phyloP scores from a whole-genome alignment of 1,284 basidiomycete species.

The Rhizoctonia solani region DNA sequence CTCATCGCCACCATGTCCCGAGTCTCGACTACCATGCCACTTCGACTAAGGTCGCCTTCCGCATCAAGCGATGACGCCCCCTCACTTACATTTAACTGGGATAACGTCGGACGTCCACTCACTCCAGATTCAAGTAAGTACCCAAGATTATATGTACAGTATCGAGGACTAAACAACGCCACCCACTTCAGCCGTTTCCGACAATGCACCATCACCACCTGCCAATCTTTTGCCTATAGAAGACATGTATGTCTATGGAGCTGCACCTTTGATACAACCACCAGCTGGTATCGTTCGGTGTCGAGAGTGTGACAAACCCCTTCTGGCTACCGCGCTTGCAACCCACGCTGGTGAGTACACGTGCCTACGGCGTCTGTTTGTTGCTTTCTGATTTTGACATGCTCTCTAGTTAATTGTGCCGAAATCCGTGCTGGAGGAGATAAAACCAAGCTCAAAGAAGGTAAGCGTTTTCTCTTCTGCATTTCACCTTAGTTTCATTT shows the following conservation, averaged over 20 bases:
- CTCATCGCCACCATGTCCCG: neutral
- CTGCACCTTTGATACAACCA: slow-evolving; percentile 64
- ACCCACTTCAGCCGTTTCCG: neutral
- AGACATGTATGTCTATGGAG: slow-evolving; percentile 86
- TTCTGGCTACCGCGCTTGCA: slow-evolving; percentile 71
- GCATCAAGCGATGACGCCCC: slow-evolving; percentile 14
- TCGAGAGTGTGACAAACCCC: slow-evolving; percentile 73
- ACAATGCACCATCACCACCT: slow-evolving; percentile 60
- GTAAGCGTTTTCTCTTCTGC: slow-evolving; percentile 48
- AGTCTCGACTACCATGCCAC: slow-evolving; percentile 24
- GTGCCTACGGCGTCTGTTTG: neutral
- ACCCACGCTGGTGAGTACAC: slow-evolving; percentile 71
- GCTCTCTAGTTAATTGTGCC: slow-evolving; percentile 53
- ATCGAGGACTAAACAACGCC: neutral
- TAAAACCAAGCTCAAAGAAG: slow-evolving; percentile 58
- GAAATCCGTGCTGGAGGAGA: slow-evolving; percentile 57
- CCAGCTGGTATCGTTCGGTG: slow-evolving; percentile 76
- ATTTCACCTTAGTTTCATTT: slow-evolving; percentile 10
- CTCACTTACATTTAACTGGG: slow-evolving; percentile 27
- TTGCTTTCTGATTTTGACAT: neutral
- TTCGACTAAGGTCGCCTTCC: slow-evolving; percentile 24
- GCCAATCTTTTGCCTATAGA: slow-evolving; percentile 79
- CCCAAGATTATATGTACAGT: neutral
- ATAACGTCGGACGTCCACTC: slow-evolving; percentile 28
- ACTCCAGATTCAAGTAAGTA: slow-evolving; percentile 21